Percentiles rank a stretch among this genome's conserved stretches.
Evolutionary conservation across 352 stramenopile species (phyloP).

Genomic region (Globisporangium middletonii): DNA sequence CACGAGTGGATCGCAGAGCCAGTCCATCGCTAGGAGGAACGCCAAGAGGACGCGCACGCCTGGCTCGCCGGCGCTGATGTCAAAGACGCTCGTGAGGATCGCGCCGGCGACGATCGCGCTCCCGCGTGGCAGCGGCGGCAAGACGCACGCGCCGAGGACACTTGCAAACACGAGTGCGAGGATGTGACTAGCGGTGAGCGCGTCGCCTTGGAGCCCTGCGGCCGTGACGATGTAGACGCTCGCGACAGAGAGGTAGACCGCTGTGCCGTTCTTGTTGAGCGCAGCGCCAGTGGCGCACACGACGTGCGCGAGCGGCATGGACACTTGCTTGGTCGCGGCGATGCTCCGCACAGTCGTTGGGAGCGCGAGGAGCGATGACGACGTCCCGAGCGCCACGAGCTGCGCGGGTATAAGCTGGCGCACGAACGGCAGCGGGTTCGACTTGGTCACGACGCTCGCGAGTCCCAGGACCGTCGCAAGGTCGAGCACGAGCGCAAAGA

Average conservation of each 20-base stretch:
- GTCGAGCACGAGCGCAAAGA: conserved; percentile 39
- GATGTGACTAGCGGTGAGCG: conserved; percentile 20
- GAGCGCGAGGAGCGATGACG: conserved; percentile 44
- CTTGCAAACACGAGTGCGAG: conserved; percentile 31
- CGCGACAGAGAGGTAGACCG: conserved; percentile 42
- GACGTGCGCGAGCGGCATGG: conserved; percentile 49
- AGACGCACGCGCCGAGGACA: conserved; percentile 26
- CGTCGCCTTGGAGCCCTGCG: conserved; percentile 12
- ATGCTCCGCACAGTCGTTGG: conserved; percentile 48
- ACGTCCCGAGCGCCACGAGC: conserved; percentile 41
- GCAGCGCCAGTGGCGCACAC: conserved; percentile 36
- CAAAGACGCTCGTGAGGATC: conserved; percentile 40
- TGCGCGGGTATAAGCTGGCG: conserved; percentile 39
- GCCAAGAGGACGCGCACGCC: conserved; percentile 24
- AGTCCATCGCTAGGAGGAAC: conserved; percentile 45
- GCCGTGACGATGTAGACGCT: conserved; percentile 41
- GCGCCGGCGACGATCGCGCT: conserved; percentile 31
- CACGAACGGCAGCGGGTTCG: conserved; percentile 42
- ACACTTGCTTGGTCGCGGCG: conserved; percentile 42
- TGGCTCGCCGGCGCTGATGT: conserved; percentile 17
- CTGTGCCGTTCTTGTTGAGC: conserved; percentile 63
- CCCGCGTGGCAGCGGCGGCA: conserved; percentile 35
- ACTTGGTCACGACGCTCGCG: conserved; percentile 30
- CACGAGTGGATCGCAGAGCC: conserved; percentile 51
- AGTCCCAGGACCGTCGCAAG: conserved; percentile 32